phyloP scores from a whole-genome alignment of 148 eudicot genomes.

The Rhododendron mucronatum region DNA sequence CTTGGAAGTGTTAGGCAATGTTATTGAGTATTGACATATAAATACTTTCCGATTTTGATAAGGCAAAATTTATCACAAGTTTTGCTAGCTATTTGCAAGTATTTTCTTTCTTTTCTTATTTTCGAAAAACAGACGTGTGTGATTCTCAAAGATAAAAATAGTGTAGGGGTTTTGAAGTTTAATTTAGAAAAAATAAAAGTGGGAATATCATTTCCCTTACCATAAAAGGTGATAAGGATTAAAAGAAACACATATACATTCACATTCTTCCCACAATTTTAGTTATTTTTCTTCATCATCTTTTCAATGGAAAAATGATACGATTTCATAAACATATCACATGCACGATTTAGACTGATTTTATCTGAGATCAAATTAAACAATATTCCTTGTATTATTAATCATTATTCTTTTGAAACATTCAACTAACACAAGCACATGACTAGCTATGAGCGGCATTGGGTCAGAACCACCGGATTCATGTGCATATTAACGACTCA shows the following conservation, averaged over 20 bases:
- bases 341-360: neutral
- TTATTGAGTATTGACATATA: too few relatives aligned
- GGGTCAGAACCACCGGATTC: neutral
- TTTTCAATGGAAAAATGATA: neutral
- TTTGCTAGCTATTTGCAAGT: neutral
- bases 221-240: too few relatives aligned
- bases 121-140: too few relatives aligned
- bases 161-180: too few relatives aligned
- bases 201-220: neutral
- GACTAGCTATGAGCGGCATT: neutral
- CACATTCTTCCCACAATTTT: too few relatives aligned
- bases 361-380: neutral
- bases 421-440: neutral
- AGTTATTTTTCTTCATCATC: neutral
- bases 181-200: too few relatives aligned
- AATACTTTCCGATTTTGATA: too few relatives aligned
- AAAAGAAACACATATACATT: too few relatives aligned
- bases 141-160: too few relatives aligned
- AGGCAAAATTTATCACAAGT: too few relatives aligned
- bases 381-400: neutral
- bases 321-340: neutral
- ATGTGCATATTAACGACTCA: constrained; percentile 2
- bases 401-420: neutral
- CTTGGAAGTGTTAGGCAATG: too few relatives aligned
- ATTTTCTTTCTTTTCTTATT: neutral